A percentile compares a stretch with the other conserved stretches of the same genome.
Evolutionary conservation across 305 asterid species (phyloP).

Genomic region (Ajuga reptans): DNA sequence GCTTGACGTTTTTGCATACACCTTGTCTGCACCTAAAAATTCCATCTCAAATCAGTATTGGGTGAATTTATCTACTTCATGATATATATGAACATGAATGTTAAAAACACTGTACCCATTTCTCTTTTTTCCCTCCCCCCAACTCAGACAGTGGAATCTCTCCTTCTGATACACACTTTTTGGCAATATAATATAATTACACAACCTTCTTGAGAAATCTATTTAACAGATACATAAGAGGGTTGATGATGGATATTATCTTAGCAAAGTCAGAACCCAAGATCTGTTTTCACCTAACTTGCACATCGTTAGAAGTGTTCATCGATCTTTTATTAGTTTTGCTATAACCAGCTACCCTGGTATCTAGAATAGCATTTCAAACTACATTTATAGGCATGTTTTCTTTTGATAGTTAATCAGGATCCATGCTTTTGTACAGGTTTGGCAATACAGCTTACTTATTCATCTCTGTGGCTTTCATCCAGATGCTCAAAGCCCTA

Average conservation of each 20-base stretch:
- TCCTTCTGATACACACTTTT: not conserved
- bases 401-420: constrained; percentile 18
- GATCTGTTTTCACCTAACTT: too few relatives aligned
- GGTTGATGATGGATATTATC: not conserved
- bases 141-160: not conserved
- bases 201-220: not conserved
- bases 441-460: constrained; percentile 73
- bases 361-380: constrained; percentile 12
- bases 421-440: constrained; percentile 41
- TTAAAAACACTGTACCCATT: not conserved
- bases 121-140: not conserved
- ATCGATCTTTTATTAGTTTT: not conserved
- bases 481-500: constrained; percentile 97
- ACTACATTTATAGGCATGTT: constrained; percentile 1
- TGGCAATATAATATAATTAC: not conserved
- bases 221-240: not conserved
- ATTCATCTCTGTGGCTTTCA: constrained; percentile 91
- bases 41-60: not conserved
- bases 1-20: not conserved
- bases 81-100: not conserved
- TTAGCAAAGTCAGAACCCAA: not conserved
- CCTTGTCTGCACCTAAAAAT: constrained; percentile 2
- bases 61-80: constrained; percentile 9
- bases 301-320: not conserved
- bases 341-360: not conserved